These are phyloP conservation scores for Xerocomus spinulosus DNA, from an alignment of 768 basidiomycete species.

Conservation along the genomic window DNA sequence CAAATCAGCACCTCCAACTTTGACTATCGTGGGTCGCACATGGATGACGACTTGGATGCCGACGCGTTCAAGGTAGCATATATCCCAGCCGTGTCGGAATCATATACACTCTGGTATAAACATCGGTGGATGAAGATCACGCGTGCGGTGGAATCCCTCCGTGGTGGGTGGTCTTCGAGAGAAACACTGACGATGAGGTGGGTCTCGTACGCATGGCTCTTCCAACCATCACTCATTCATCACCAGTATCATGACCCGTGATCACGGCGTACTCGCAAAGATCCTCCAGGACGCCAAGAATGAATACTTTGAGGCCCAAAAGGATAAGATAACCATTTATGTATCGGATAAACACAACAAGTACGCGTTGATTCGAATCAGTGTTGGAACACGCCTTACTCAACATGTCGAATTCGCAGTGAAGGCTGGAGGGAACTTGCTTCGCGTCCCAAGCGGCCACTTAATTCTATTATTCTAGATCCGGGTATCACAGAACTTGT, in stretches of 20 bases:
- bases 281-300: constrained; percentile 54
- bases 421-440: constrained; percentile 53
- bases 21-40: constrained; percentile 27
- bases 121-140: constrained; percentile 29
- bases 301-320: constrained; percentile 46
- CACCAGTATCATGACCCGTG: constrained; percentile 47
- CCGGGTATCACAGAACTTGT: constrained; percentile 63
- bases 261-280: constrained; percentile 42
- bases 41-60: constrained; percentile 4
- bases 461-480: constrained; percentile 66
- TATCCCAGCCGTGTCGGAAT: constrained; percentile 31
- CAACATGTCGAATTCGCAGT: constrained; percentile 13
- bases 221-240: not conserved
- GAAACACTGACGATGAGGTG: constrained; percentile 26
- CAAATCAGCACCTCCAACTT: constrained; percentile 44
- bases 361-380: constrained; percentile 19
- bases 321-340: constrained; percentile 50
- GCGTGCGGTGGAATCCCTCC: constrained; percentile 17
- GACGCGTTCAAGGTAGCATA: constrained; percentile 31
- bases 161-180: constrained; percentile 15
- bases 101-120: constrained; percentile 34
- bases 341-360: constrained; percentile 42
- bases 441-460: constrained; percentile 58
- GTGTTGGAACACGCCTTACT: not conserved
- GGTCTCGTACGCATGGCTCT: not conserved